These are phyloP conservation scores for Emericellopsis cladophorae DNA, from an alignment of 2,329 filamentous ascomycete species.

Conservation along the genomic window DNA sequence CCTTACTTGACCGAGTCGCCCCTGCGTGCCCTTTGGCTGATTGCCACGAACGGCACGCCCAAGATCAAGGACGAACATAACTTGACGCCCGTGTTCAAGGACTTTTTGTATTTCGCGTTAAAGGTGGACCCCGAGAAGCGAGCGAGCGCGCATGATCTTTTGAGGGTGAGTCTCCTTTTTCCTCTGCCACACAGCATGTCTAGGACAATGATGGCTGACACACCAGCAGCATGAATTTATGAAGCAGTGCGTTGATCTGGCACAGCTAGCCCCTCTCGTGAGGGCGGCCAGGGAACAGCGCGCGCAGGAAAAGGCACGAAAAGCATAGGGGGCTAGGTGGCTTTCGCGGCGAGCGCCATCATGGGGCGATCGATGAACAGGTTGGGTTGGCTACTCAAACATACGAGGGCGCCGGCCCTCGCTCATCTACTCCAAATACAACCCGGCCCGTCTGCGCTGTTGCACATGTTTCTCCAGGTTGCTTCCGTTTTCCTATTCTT, in stretches of 20 bases:
- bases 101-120: slow-evolving; percentile 85
- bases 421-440: too few species aligned
- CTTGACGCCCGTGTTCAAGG: slow-evolving; percentile 68
- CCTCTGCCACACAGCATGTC: not conserved
- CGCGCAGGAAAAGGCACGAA: slow-evolving; percentile 71
- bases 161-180: slow-evolving; percentile 56
- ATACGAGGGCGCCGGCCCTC: too few species aligned
- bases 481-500: not conserved
- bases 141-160: slow-evolving; percentile 83
- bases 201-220: not conserved
- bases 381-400: too few species aligned
- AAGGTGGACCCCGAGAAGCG: slow-evolving; percentile 97
- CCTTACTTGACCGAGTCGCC: slow-evolving; percentile 94
- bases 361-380: too few species aligned
- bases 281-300: slow-evolving; percentile 74
- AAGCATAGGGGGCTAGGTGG: slow-evolving; percentile 21
- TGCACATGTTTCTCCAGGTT: not conserved
- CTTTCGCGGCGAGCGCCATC: too few species aligned
- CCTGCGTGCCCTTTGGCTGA: slow-evolving; percentile 83
- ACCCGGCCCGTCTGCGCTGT: too few species aligned
- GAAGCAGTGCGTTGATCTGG: slow-evolving; percentile 60
- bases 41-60: slow-evolving; percentile 93
- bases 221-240: slow-evolving; percentile 61
- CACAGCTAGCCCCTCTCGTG: slow-evolving; percentile 75
- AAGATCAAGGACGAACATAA: slow-evolving; percentile 87